Conservation (phyloP, 441 rosid species). For the Hura crepitans region DNA sequence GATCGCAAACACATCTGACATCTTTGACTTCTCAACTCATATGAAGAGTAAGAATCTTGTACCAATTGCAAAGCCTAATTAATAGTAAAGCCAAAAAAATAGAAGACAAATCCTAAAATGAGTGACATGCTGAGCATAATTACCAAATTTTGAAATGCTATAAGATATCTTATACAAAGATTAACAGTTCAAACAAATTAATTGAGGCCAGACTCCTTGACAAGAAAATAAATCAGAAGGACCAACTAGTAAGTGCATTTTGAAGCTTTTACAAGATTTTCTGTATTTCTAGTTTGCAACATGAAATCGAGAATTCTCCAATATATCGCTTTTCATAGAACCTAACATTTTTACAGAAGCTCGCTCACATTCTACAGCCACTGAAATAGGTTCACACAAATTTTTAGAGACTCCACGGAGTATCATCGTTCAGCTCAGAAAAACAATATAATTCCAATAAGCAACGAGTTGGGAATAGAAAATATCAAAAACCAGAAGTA, state of each 20-base stretch:
- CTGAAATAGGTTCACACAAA: neutral
- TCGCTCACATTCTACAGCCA: neutral
- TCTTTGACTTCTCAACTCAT: slow-evolving; percentile 60
- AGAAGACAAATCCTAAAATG: neutral
- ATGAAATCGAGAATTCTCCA: neutral
- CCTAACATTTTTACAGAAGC: neutral
- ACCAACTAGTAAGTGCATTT: neutral
- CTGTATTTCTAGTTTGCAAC: too few relatives aligned
- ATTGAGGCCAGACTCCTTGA: neutral
- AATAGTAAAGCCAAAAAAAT: slow-evolving; percentile 9
- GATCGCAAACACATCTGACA: slow-evolving; percentile 71
- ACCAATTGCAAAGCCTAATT: slow-evolving; percentile 86
- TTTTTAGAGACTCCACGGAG: neutral
- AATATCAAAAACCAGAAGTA: neutral
- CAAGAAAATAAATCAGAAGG: neutral
- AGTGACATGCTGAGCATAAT: neutral
- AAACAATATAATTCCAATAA: neutral
- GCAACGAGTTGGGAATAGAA: neutral
- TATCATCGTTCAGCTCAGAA: neutral
- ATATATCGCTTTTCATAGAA: neutral
- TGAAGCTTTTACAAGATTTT: neutral
- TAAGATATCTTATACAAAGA: neutral
- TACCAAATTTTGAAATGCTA: neutral
- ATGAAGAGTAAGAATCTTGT: slow-evolving; percentile 59
- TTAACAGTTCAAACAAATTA: neutral